Evolutionary conservation across 495 filamentous ascomycete species (phyloP).

Genomic region (Chaetomium fimeti): DNA sequence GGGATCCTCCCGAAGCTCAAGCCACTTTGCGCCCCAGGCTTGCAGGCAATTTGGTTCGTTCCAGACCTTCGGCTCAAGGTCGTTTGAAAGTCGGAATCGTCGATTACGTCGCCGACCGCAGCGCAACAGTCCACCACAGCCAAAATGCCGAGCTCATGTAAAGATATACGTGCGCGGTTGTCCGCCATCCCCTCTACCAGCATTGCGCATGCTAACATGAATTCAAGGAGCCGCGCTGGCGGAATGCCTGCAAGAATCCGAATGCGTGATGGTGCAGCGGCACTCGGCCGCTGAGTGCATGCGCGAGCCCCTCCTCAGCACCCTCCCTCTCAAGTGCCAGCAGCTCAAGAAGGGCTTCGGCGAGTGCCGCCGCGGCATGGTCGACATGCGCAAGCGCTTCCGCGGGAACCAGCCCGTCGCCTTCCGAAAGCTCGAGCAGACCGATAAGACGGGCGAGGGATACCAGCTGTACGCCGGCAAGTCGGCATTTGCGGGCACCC

Average conservation of each 20-base stretch:
- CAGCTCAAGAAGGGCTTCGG: constrained; percentile 89
- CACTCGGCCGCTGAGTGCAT: constrained; percentile 86
- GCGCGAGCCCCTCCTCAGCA: constrained; percentile 69
- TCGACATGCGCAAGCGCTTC: constrained; percentile 99
- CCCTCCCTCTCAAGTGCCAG: constrained; percentile 82
- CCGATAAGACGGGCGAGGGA: constrained; percentile 51
- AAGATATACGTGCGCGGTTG: constrained; percentile 72
- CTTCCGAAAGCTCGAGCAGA: constrained; percentile 59
- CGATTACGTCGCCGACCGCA: constrained; percentile 6
- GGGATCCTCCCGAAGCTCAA: not conserved
- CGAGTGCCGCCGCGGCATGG: constrained; percentile 92
- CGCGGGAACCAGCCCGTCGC: constrained; percentile 88
- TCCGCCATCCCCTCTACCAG: not conserved
- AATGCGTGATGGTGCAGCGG: constrained; percentile 90
- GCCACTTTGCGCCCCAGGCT: not conserved
- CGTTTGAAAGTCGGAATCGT: not conserved
- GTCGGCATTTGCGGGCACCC: constrained; percentile 61
- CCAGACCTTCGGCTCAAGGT: not conserved
- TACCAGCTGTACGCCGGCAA: constrained; percentile 79
- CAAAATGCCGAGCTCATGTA: constrained; percentile 92
- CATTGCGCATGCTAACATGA: not conserved
- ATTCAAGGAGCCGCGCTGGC: constrained; percentile 79
- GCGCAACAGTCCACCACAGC: constrained; percentile 5
- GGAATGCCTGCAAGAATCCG: constrained; percentile 88
- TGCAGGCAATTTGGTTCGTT: constrained; percentile 1